phyloP scores from a whole-genome alignment of 2,329 filamentous ascomycete species.

The Fusarium sp. region DNA sequence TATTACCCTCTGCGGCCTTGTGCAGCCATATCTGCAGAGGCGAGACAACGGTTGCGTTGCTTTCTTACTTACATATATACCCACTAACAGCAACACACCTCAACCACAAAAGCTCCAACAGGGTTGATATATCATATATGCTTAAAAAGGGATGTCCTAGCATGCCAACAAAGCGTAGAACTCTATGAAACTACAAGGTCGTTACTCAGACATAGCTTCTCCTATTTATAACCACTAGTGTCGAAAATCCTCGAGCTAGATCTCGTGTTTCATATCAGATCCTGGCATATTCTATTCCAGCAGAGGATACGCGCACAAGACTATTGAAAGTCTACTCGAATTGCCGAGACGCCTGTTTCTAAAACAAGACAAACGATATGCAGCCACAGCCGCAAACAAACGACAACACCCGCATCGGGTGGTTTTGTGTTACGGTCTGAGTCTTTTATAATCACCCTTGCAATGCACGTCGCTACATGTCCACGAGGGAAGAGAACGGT shows the following conservation, averaged over 20 bases:
- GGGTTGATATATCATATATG: conserved; percentile 25
- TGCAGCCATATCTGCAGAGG: conserved; percentile 32
- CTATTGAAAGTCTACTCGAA: conserved; percentile 26
- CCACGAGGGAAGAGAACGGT: background rate
- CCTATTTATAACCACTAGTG: conserved; percentile 37
- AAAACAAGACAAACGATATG: conserved; percentile 6
- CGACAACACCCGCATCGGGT: conserved; percentile 11
- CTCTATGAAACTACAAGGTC: background rate
- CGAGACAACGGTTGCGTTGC: conserved; percentile 8
- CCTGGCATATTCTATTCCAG: conserved; percentile 12
- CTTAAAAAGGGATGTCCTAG: background rate
- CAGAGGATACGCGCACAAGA: conserved; percentile 22
- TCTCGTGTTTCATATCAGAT: conserved; percentile 30
- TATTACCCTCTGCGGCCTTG: conserved; percentile 17
- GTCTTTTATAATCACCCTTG: background rate
- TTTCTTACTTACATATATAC: conserved; percentile 17
- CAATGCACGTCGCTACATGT: background rate
- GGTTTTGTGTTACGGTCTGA: conserved; percentile 13
- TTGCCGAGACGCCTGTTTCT: conserved; percentile 24
- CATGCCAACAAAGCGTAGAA: background rate
- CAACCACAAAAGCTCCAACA: background rate
- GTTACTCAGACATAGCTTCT: background rate
- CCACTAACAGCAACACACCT: conserved; percentile 2
- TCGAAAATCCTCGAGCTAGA: conserved; percentile 17
- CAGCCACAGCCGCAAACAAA: conserved; percentile 33